Evolutionary conservation across 805 yeast genomes (phyloP).

Genomic region (Wickerhamomyces kurtzmanii): DNA sequence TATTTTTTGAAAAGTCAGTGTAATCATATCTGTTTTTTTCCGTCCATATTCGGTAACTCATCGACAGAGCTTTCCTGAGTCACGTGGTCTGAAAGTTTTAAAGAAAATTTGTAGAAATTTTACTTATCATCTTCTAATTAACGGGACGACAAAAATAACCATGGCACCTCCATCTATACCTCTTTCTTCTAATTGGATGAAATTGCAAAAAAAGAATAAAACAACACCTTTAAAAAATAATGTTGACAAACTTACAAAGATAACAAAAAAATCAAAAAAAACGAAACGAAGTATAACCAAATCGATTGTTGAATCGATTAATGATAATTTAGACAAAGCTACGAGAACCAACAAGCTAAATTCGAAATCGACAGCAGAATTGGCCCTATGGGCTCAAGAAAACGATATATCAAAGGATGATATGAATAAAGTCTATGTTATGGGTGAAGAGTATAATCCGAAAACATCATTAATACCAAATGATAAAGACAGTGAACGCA

Average conservation of each 20-base stretch:
- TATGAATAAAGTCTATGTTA: slow-evolving; percentile 11
- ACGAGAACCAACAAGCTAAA: slow-evolving; percentile 1
- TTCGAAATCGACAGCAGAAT: neutral
- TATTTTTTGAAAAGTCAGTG: too few relatives aligned
- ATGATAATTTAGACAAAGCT: slow-evolving; percentile 6
- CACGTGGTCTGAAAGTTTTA: too few relatives aligned
- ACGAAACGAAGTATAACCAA: slow-evolving; percentile 3
- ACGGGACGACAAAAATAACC: too few relatives aligned
- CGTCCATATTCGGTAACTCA: too few relatives aligned
- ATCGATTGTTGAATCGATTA: slow-evolving; percentile 9
- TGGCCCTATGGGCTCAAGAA: slow-evolving; percentile 17
- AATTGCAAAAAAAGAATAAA: slow-evolving; percentile 7
- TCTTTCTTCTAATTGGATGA: slow-evolving; percentile 14
- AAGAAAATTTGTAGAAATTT: too few relatives aligned
- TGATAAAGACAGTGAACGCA: slow-evolving; percentile 14
- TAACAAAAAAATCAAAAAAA: slow-evolving; percentile 4
- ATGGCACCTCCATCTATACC: too few relatives aligned
- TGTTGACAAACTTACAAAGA: slow-evolving; percentile 1
- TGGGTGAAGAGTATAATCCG: slow-evolving; percentile 2
- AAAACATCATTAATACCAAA: slow-evolving; percentile 4
- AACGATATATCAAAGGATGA: slow-evolving; percentile 16
- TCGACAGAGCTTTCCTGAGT: too few relatives aligned
- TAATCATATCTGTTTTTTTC: too few relatives aligned
- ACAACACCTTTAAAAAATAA: too few relatives aligned
- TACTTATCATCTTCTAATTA: too few relatives aligned